These are phyloP conservation scores for Yarrowia osloensis DNA, from an alignment of 805 yeast species.

Conservation along the genomic window DNA sequence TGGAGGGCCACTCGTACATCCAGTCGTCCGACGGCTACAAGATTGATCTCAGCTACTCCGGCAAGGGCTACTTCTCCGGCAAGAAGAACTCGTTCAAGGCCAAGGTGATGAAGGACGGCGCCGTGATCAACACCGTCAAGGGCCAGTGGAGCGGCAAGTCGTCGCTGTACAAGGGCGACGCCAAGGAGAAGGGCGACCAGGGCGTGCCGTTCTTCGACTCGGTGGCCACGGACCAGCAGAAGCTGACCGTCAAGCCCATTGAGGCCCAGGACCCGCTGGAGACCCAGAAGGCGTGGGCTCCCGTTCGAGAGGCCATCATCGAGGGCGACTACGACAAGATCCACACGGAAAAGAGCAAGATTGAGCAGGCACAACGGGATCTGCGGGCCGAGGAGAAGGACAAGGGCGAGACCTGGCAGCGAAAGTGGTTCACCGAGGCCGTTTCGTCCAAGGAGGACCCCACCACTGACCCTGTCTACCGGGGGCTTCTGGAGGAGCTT, in stretches of 20 bases:
- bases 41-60: constrained; percentile 75
- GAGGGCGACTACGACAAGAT: constrained; percentile 74
- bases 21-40: constrained; percentile 78
- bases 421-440: constrained; percentile 70
- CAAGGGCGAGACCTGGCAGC: constrained; percentile 66
- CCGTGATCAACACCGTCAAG: constrained; percentile 70
- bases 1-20: constrained; percentile 84
- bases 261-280: constrained; percentile 80
- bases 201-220: constrained; percentile 41
- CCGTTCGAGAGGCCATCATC: constrained; percentile 85
- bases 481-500: constrained; percentile 32
- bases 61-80: constrained; percentile 94
- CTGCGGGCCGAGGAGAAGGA: constrained; percentile 72
- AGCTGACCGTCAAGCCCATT: constrained; percentile 72
- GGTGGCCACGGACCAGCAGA: constrained; percentile 41
- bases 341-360: constrained; percentile 67
- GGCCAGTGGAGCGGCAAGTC: constrained; percentile 94
- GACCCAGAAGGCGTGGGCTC: constrained; percentile 83
- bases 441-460: constrained; percentile 33
- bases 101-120: constrained; percentile 60
- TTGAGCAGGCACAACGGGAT: constrained; percentile 86
- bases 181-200: constrained; percentile 36
- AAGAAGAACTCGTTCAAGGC: constrained; percentile 93
- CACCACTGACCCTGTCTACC: constrained; percentile 32
- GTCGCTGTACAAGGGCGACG: constrained; percentile 57